Base-by-base conservation (phyloP, 139 green algal species). In the Chlorella vulgaris region DNA sequence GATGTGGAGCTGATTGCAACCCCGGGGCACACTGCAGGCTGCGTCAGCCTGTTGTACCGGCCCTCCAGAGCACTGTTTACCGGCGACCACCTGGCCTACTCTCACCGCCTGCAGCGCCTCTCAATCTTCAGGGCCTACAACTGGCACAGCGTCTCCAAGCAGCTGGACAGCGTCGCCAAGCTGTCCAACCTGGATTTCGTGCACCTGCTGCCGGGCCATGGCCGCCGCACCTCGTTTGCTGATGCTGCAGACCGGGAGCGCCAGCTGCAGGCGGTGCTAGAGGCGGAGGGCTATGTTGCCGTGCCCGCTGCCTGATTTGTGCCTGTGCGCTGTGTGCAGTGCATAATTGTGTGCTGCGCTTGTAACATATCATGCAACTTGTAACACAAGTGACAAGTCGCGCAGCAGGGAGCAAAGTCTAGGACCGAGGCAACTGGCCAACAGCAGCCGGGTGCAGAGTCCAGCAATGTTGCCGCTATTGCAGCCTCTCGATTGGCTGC, bases 11-110 rank as follows among this genome's bases (percentile, higher is more conserved):
- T 95, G 15, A 51, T 96, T 18, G 87, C 89, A 78, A 94, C 89
- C 4, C 93, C 93, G 7, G 93, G 93, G 2, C 93, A 97, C 87
- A 96, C 93, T 0, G 13, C 36, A 0, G 91, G 86, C n/a, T 89
- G 88, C 51, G 60, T 94, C 18, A 87, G 78, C 50, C 79, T 97
- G 78, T 87, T 89, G 61, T 89, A 92, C 69, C 83, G 84, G 10
- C 90, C 93, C 0, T 36, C 73, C 26, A 68, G 60, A 38, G 80
- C 82, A 7, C 74, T 94, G 3, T 93, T 93, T 79, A 89, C 89
- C 21, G 91, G 90, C 19, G 83, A 90, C 61, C 76, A 85, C 69
- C 67, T 90, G 51, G 76, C 69, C 26, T 83, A 50, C 22, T 74
- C 43, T 7, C 38, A 53, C 4, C 42, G 63, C 7, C 70, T 88